Base-by-base conservation (phyloP, 164 flowering plant genomes). In the Tetracentron sinense region DNA sequence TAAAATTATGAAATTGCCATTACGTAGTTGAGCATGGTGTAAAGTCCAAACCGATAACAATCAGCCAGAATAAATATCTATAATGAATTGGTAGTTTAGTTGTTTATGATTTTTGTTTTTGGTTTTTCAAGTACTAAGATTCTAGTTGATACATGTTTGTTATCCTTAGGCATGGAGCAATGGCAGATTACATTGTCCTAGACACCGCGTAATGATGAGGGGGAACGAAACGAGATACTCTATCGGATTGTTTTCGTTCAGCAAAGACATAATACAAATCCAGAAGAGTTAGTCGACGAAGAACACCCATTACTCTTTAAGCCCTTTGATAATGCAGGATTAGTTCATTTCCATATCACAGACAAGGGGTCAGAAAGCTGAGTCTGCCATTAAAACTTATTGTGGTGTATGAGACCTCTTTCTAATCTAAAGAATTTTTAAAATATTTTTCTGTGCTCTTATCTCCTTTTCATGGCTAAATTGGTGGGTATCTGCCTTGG, bases 121-220 rank as follows among this genome's bases (percentile, higher is more conserved):
- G n/a, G n/a, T n/a, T n/a, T n/a, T n/a, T n/a, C n/a, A n/a, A n/a
- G n/a, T n/a, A n/a, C n/a, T n/a, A n/a, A n/a, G n/a, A n/a, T n/a
- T n/a, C n/a, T n/a, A n/a, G n/a, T n/a, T n/a, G n/a, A 17, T 35
- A 42, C 19, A 22, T 38, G 29, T 14, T 8, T 49, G 29, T 12
- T 25, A 42, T 0, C 26, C 30, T 16, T 30, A 67, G 88, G 91
- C 83, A 53, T 80, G 82, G 88, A 62, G 78, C 49, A 84, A 86
- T 63, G 87, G 85, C 0, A 51, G 85, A 35, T 7, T 86, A n/a
- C 69, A 74, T 52, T 65, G 81, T n/a, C 75, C 89, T 0, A 60
- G 25, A 42, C 89, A 86, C 46, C 69, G 84, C 0, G 92, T 86
- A n/a, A 76, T 77, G 82, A 78, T 84, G 86, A 73, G 16, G 0